Percentiles rank a stretch among this genome's conserved stretches.
Evolutionary conservation across 2,329 filamentous ascomycete genomes (phyloP).

Genomic region (Immersiporthe knoxdaviesiana): DNA sequence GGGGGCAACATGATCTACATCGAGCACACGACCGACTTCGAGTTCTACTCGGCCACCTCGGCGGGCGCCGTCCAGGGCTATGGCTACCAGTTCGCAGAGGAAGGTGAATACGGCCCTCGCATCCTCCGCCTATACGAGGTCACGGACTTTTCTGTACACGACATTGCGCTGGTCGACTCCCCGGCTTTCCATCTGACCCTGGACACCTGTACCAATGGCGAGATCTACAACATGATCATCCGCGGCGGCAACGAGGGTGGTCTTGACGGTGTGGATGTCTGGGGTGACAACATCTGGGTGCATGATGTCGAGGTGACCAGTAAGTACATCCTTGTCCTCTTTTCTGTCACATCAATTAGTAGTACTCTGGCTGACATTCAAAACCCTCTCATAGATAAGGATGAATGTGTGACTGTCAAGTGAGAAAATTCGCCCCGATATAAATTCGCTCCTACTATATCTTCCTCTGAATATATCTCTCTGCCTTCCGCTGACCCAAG

Average conservation of each 20-base stretch:
- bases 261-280: slow-evolving; percentile 60
- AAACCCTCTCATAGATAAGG: slow-evolving; percentile 46
- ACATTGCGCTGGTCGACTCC: slow-evolving; percentile 51
- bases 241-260: slow-evolving; percentile 52
- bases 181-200: slow-evolving; percentile 53
- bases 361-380: slow-evolving; percentile 3
- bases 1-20: slow-evolving; percentile 36
- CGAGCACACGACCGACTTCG: slow-evolving; percentile 45
- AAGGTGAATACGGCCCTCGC: slow-evolving; percentile 24
- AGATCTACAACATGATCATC: slow-evolving; percentile 56
- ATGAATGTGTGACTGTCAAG: slow-evolving; percentile 51
- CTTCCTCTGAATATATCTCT: background rate
- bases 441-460: no score
- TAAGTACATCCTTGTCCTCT: background rate
- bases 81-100: slow-evolving; percentile 50
- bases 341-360: background rate
- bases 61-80: slow-evolving; percentile 53
- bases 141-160: slow-evolving; percentile 51
- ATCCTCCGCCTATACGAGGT: slow-evolving; percentile 37
- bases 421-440: background rate
- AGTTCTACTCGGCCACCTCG: slow-evolving; percentile 48
- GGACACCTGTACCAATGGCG: slow-evolving; percentile 51
- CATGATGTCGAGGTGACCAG: slow-evolving; percentile 62
- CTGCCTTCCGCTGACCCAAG: background rate
- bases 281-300: slow-evolving; percentile 57